These are phyloP conservation scores for Suillus subalutaceus DNA, from an alignment of 768 basidiomycete genomes.

Conservation along the genomic window DNA sequence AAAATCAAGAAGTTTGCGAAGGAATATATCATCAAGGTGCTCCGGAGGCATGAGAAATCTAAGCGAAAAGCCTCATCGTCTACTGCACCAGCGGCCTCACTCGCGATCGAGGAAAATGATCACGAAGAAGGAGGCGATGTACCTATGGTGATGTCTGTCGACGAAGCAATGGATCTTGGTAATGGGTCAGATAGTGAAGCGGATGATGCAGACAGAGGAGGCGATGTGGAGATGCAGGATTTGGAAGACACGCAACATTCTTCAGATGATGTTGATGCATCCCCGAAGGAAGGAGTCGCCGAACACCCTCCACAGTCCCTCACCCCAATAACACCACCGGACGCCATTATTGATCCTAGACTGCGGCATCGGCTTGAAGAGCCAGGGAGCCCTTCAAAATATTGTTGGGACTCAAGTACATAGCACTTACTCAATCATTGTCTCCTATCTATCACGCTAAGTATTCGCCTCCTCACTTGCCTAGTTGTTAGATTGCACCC, in stretches of 20 bases:
- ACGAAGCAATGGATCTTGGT: constrained; percentile 49
- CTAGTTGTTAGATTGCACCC: not conserved
- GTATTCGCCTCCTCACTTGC: constrained; percentile 2
- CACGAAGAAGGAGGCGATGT: constrained; percentile 29
- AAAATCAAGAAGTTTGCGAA: constrained; percentile 96
- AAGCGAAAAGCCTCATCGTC: constrained; percentile 25
- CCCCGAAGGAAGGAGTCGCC: constrained; percentile 37
- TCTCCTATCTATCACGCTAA: constrained; percentile 5
- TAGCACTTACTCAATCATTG: constrained; percentile 2
- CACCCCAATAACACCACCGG: constrained; percentile 36
- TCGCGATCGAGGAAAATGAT: constrained; percentile 15
- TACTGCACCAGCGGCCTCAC: constrained; percentile 11
- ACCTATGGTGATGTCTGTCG: constrained; percentile 42
- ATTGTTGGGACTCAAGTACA: constrained; percentile 6
- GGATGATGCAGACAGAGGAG: constrained; percentile 20
- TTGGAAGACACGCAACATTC: constrained; percentile 30
- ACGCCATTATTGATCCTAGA: constrained; percentile 29
- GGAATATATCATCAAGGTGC: constrained; percentile 84
- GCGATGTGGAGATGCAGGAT: constrained; percentile 21
- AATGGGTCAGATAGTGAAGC: constrained; percentile 38
- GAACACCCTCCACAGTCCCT: constrained; percentile 29
- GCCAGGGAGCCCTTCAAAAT: constrained; percentile 29
- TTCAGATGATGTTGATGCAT: constrained; percentile 31
- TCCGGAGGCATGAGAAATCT: constrained; percentile 64
- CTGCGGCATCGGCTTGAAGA: constrained; percentile 35